Base-by-base conservation (phyloP, 768 basidiomycete species). In the Lactarius hengduanensis region DNA sequence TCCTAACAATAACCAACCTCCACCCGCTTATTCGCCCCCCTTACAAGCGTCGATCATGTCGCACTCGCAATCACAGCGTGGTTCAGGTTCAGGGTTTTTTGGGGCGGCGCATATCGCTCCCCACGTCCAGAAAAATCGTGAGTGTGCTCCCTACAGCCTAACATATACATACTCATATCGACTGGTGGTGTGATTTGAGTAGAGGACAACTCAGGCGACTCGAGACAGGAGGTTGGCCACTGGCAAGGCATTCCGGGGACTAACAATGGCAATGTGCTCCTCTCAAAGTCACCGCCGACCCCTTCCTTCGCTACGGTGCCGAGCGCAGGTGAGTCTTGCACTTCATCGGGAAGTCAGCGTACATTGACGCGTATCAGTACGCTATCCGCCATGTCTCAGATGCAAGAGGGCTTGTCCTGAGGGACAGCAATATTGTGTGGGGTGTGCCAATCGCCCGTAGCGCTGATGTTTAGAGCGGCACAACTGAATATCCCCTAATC, bases 261-360 rank as follows among this genome's bases (percentile, higher is more conserved):
- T 5, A 2, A 13, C 22, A 2, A 15, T 26, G 7, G 6, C 2
- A 9, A 26, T 11, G 0, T 3, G 0, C 50, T 11, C 5, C 11
- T 4, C 4, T 1, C 50, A 16, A 53, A 53, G 26, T 22, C 22
- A 7, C 26, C 22, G 0, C 50, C 50, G 2, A 28, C 0, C 0
- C 1, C 1, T 41, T 2, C 41, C 6, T 5, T 16, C 6, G 38
- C 4, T 2, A 40, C 47, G 4, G 47, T 13, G 10, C 10, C 22
- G n/a, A 10, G 0, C 6, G 26, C 13, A 22, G 47, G 47, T 50
- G 22, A n/a, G 47, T 18, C 11, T 22, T 22, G n/a, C n/a, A 22
- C 11, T 50, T 11, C 22, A 6, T 22, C 11, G 4, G 22, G 11
- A 50, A 22, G 1, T 1, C 22, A 22, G 22, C 47, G 3, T 50